A percentile compares a stretch with the other conserved stretches of the same genome.
Conservation (phyloP, 2,329 filamentous ascomycete genomes). For the Cladosporium austrohemisphaericum region DNA sequence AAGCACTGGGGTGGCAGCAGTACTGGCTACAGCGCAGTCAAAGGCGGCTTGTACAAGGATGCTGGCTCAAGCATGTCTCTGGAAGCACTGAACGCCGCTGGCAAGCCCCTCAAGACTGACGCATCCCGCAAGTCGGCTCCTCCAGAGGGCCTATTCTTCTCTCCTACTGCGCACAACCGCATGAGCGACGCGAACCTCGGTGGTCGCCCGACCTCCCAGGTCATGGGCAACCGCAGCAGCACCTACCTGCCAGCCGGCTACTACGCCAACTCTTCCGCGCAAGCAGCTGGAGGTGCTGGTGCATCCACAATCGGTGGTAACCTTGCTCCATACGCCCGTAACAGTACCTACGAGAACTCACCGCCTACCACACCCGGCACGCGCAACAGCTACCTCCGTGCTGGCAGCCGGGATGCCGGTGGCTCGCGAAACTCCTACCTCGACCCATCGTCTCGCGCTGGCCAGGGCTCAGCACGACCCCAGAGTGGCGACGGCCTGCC, state of each 20-base stretch:
- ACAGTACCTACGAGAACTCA: slow-evolving; percentile 25
- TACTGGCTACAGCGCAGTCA: slow-evolving; percentile 22
- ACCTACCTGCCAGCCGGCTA: slow-evolving; percentile 87
- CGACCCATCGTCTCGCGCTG: slow-evolving; percentile 15
- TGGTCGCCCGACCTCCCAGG: slow-evolving; percentile 24
- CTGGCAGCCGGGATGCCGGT: slow-evolving; percentile 17
- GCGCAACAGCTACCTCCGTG: slow-evolving; percentile 18
- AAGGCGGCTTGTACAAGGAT: slow-evolving; percentile 41
- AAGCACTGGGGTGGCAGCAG: slow-evolving; percentile 32
- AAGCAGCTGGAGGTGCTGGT: slow-evolving; percentile 39
- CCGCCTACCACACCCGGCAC: slow-evolving; percentile 27
- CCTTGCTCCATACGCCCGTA: slow-evolving; percentile 28
- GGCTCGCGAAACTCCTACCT: slow-evolving; percentile 23
- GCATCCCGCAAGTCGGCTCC: slow-evolving; percentile 41
- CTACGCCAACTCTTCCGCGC: slow-evolving; percentile 68
- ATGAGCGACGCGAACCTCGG: slow-evolving; percentile 21
- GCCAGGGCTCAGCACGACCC: slow-evolving; percentile 15
- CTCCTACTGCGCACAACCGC: slow-evolving; percentile 71
- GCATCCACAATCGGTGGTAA: slow-evolving; percentile 43
- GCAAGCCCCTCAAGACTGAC: slow-evolving; percentile 35
- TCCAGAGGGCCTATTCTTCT: slow-evolving; percentile 84
- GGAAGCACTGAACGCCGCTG: slow-evolving; percentile 46
- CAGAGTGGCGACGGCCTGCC: slow-evolving; percentile 53
- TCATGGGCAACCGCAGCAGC: slow-evolving; percentile 59
- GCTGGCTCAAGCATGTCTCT: slow-evolving; percentile 54